These are phyloP conservation scores for Trichoderma guizhouense DNA, from an alignment of 2,329 filamentous ascomycete species.

Conservation along the genomic window DNA sequence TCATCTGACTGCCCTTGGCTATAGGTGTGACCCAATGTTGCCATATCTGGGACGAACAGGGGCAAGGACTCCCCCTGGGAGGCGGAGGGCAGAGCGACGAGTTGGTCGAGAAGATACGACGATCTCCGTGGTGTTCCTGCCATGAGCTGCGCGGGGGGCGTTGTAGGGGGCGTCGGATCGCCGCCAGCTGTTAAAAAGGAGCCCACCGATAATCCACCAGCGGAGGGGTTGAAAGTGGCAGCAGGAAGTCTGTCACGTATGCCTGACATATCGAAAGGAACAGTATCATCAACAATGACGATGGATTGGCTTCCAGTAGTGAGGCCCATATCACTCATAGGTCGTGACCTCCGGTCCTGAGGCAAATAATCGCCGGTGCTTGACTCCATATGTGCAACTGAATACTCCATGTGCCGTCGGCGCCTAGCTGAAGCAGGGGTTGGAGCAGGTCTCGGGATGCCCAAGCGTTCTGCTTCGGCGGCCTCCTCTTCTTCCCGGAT, in stretches of 20 bases:
- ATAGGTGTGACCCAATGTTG: slow-evolving; percentile 34
- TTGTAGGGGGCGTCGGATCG: slow-evolving; percentile 59
- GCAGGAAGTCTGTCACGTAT: slow-evolving; percentile 48
- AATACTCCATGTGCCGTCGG: slow-evolving; percentile 38
- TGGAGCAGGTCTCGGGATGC: slow-evolving; percentile 22
- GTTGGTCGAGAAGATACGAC: slow-evolving; percentile 53
- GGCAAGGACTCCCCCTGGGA: slow-evolving; percentile 43
- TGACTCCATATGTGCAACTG: slow-evolving; percentile 43
- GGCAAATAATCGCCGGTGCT: slow-evolving; percentile 34
- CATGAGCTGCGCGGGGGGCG: slow-evolving; percentile 48
- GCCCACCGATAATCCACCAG: slow-evolving; percentile 51
- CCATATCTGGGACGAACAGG: slow-evolving; percentile 46
- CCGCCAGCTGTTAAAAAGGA: slow-evolving; percentile 46
- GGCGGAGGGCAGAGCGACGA: slow-evolving; percentile 36
- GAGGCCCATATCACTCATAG: slow-evolving; percentile 55
- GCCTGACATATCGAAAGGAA: slow-evolving; percentile 45
- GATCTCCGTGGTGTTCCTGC: slow-evolving; percentile 50
- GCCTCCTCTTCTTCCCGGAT: slow-evolving; percentile 65
- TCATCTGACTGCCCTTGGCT: slow-evolving; percentile 33
- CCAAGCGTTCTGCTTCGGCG: slow-evolving; percentile 31
- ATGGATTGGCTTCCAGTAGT: slow-evolving; percentile 87
- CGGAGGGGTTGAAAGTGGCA: slow-evolving; percentile 42
- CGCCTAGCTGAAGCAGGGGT: slow-evolving; percentile 18
- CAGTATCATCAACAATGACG: slow-evolving; percentile 74
- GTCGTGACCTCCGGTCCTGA: slow-evolving; percentile 36